A percentile compares a stretch with the other conserved stretches of the same genome.
Evolutionary conservation across 805 yeast genomes (phyloP).

Genomic region (Ogataea pilisensis): DNA sequence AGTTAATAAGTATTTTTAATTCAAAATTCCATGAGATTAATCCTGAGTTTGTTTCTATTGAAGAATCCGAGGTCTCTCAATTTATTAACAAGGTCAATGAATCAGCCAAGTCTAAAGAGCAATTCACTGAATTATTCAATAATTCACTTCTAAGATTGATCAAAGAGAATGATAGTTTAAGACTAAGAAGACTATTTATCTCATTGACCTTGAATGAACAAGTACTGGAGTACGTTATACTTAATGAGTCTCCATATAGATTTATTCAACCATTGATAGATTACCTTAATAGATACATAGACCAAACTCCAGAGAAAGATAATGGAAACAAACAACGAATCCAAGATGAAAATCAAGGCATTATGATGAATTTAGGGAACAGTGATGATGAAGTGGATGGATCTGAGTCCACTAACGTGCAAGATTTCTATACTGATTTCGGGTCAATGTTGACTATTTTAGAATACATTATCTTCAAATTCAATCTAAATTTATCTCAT

Average conservation of each 20-base stretch:
- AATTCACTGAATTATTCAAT: conserved; percentile 34
- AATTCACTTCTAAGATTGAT: conserved; percentile 34
- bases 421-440: conserved; percentile 65
- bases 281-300: conserved; percentile 44
- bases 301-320: conserved; percentile 23
- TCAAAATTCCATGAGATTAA: conserved; percentile 33
- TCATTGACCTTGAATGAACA: conserved; percentile 42
- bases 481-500: conserved; percentile 10
- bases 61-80: conserved; percentile 51
- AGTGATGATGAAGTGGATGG: conserved; percentile 29
- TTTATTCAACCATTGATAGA: conserved; percentile 43
- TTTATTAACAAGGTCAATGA: conserved; percentile 44
- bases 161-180: conserved; percentile 36
- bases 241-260: conserved; percentile 41
- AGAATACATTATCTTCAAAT: conserved; percentile 14
- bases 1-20: conserved; percentile 14
- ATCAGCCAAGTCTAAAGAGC: conserved; percentile 41
- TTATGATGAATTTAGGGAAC: conserved; percentile 27
- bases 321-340: conserved; percentile 14
- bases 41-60: conserved; percentile 45
- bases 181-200: conserved; percentile 48
- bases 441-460: conserved; percentile 56
- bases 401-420: conserved; percentile 54
- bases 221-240: conserved; percentile 39
- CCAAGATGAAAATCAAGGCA: conserved; percentile 16